Evolutionary conservation across 106 monocot species (phyloP).

Genomic region (Acorus calamus): DNA sequence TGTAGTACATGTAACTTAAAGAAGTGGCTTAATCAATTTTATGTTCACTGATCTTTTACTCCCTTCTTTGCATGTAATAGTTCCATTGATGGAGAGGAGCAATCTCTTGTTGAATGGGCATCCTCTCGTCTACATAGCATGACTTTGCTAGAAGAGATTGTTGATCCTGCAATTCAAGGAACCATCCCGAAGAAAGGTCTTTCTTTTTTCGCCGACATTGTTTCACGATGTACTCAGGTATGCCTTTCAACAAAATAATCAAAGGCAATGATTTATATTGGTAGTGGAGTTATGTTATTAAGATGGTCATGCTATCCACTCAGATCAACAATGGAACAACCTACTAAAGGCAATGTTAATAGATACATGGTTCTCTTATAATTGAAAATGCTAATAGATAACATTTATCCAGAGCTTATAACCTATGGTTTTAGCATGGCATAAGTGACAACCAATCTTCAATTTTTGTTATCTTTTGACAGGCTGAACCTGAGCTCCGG

Average conservation of each 20-base stretch:
- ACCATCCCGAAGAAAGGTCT: constrained; percentile 27
- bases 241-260: too few relatives aligned
- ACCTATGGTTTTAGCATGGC: too few relatives aligned
- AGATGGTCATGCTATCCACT: too few relatives aligned
- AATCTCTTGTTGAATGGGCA: constrained; percentile 37
- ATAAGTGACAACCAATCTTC: neutral
- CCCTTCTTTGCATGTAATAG: constrained; percentile 17
- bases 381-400: too few relatives aligned
- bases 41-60: neutral
- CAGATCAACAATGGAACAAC: too few relatives aligned
- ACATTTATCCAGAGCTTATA: neutral
- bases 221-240: constrained; percentile 50
- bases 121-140: constrained; percentile 49
- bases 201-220: constrained; percentile 48
- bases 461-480: neutral
- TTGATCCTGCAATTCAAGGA: constrained; percentile 41
- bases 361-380: too few relatives aligned
- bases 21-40: neutral
- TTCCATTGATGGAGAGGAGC: constrained; percentile 30
- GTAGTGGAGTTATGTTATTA: too few relatives aligned
- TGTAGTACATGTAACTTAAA: neutral
- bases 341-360: too few relatives aligned
- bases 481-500: constrained; percentile 24
- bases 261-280: neutral
- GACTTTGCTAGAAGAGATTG: constrained; percentile 41